Percentiles rank a stretch among this genome's conserved stretches.
These are phyloP conservation scores for Saccharum officinarum DNA, from an alignment of 176 grass and related monocot species.

Conservation along the genomic window DNA sequence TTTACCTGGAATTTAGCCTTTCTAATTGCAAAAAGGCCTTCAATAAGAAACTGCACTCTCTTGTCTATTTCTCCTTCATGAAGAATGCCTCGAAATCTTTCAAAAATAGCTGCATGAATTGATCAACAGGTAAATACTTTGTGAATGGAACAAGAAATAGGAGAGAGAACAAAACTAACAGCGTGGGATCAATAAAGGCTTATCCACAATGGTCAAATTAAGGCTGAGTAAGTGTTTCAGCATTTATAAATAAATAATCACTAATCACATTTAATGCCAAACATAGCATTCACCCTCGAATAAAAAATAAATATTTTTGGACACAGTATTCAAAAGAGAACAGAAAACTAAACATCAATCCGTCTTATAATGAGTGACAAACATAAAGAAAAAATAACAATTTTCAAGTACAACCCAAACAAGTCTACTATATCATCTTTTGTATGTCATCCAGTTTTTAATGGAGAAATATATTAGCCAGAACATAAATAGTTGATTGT, in stretches of 20 bases:
- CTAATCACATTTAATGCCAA: neutral
- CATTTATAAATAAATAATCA: neutral
- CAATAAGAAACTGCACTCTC: constrained; percentile 90
- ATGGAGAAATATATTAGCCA: neutral
- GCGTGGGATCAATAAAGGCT: neutral
- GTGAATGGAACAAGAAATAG: neutral
- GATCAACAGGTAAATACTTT: neutral
- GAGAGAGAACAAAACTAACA: neutral
- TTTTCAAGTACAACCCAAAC: neutral
- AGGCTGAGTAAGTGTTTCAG: neutral
- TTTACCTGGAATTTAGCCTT: constrained; percentile 98
- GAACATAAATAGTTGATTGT: neutral
- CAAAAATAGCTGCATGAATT: constrained; percentile 80
- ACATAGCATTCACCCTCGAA: neutral
- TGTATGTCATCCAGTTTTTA: neutral
- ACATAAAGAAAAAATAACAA: neutral
- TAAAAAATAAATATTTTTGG: neutral
- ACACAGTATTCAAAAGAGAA: neutral
- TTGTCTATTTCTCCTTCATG: constrained; percentile 99
- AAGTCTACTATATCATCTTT: neutral
- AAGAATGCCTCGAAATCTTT: constrained; percentile 94
- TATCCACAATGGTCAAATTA: neutral
- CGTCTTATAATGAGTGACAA: neutral
- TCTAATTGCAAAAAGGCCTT: constrained; percentile 97
- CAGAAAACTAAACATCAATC: neutral